Conservation (phyloP, 2,329 filamentous ascomycete genomes). For the Paracoccidioides brasiliensis region DNA sequence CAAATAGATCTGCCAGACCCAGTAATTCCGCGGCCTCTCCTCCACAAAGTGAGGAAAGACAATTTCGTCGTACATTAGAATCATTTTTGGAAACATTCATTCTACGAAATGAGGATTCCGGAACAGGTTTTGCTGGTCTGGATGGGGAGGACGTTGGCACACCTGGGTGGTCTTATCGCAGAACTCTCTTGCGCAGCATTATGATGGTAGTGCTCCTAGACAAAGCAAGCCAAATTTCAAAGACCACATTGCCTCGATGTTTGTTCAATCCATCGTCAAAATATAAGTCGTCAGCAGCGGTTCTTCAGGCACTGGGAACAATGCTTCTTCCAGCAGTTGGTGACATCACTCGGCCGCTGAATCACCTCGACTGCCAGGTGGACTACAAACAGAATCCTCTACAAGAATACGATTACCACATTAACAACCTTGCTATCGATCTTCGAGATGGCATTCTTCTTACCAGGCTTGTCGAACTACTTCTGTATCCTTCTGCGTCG, state of each 20-base stretch:
- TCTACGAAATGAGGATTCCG: conserved; percentile 44
- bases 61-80: conserved; percentile 34
- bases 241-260: conserved; percentile 22
- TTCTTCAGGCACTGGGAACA: conserved; percentile 40
- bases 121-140: conserved; percentile 11
- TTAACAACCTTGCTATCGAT: conserved; percentile 49
- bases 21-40: not conserved
- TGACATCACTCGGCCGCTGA: conserved; percentile 42
- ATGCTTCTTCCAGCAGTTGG: conserved; percentile 47
- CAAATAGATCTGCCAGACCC: conserved; percentile 6
- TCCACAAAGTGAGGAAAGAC: conserved; percentile 12
- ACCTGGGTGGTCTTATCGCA: conserved; percentile 39
- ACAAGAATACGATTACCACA: conserved; percentile 45
- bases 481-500: conserved; percentile 35
- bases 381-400: conserved; percentile 42
- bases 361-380: conserved; percentile 45
- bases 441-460: conserved; percentile 48
- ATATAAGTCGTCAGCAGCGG: conserved; percentile 43
- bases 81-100: conserved; percentile 45
- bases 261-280: conserved; percentile 41
- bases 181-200: conserved; percentile 44
- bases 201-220: conserved; percentile 50
- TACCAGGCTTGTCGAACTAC: conserved; percentile 46
- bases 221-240: conserved; percentile 33
- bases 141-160: conserved; percentile 28